phyloP scores from a whole-genome alignment of 495 filamentous ascomycete species.

The Penicillium ucsense region DNA sequence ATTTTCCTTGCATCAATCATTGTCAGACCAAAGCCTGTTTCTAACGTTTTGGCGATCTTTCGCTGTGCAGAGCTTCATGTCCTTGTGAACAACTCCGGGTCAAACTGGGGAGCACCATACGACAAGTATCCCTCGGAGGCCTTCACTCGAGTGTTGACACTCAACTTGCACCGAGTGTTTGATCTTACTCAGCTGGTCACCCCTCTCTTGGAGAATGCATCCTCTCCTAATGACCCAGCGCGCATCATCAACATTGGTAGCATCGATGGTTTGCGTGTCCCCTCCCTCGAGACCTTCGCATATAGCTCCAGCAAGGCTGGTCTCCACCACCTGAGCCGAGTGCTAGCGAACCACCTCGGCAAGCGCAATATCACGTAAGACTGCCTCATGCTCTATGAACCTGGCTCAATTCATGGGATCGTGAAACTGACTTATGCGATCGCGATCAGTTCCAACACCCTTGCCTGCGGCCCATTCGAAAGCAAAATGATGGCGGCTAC shows the following conservation, averaged over 20 bases:
- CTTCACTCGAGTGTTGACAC: constrained; percentile 63
- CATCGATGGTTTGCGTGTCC: constrained; percentile 58
- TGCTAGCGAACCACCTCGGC: constrained; percentile 62
- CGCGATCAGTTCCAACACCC: constrained; percentile 42
- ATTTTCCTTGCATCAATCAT: not conserved
- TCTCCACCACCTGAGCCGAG: constrained; percentile 60
- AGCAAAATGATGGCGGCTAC: constrained; percentile 79
- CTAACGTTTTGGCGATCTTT: not conserved
- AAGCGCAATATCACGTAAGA: constrained; percentile 56
- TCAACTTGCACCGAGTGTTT: constrained; percentile 75
- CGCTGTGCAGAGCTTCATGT: constrained; percentile 50
- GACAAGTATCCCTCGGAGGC: constrained; percentile 59
- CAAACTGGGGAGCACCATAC: constrained; percentile 59
- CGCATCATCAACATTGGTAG: constrained; percentile 71
- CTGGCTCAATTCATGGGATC: too few species aligned
- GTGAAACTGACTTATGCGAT: not conserved
- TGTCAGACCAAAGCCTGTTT: not conserved
- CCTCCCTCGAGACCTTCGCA: constrained; percentile 62
- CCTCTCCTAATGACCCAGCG: constrained; percentile 38
- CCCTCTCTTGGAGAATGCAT: constrained; percentile 54
- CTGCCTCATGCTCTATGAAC: not conserved
- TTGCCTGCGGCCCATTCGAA: constrained; percentile 74
- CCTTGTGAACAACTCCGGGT: constrained; percentile 73
- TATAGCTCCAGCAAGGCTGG: constrained; percentile 71
- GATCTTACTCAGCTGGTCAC: constrained; percentile 65